A percentile compares a stretch with the other conserved stretches of the same genome.
phyloP scores from a whole-genome alignment of 2,329 filamentous ascomycete genomes.

The Sclerotinia borealis region DNA sequence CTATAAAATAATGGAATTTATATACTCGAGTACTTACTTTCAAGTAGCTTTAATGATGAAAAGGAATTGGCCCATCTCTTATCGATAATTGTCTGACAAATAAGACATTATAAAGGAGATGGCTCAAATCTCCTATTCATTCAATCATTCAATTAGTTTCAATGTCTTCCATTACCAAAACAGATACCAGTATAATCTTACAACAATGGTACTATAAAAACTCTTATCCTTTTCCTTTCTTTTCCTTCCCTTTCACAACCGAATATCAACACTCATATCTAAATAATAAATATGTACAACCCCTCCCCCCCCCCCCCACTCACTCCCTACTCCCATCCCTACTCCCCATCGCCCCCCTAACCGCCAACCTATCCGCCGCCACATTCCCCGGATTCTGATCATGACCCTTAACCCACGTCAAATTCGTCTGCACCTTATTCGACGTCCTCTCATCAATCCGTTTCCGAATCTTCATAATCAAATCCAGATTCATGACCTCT shows the following conservation, averaged over 20 bases:
- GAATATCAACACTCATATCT: background rate
- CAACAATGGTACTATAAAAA: background rate
- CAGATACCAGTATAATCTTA: background rate
- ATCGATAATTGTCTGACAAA: no score
- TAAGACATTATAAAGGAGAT: no score
- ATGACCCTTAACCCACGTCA: constrained; percentile 91
- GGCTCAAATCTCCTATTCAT: no score
- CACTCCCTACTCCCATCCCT: background rate
- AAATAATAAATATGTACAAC: background rate
- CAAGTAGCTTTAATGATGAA: no score
- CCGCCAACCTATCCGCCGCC: constrained; percentile 73
- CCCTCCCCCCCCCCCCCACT: background rate
- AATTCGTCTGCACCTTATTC: constrained; percentile 56
- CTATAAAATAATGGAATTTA: no score
- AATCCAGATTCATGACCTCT: constrained; percentile 78
- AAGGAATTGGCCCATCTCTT: no score
- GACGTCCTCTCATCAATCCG: constrained; percentile 64
- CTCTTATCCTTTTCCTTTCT: background rate
- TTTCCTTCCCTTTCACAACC: background rate
- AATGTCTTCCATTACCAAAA: background rate
- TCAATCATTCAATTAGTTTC: no score
- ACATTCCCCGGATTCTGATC: constrained; percentile 65
- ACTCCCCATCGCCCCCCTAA: constrained; percentile 47
- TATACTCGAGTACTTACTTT: no score
- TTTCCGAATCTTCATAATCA: constrained; percentile 66